Evolutionary conservation across 805 yeast species (phyloP).

Genomic region (Ogataea paraovalis): DNA sequence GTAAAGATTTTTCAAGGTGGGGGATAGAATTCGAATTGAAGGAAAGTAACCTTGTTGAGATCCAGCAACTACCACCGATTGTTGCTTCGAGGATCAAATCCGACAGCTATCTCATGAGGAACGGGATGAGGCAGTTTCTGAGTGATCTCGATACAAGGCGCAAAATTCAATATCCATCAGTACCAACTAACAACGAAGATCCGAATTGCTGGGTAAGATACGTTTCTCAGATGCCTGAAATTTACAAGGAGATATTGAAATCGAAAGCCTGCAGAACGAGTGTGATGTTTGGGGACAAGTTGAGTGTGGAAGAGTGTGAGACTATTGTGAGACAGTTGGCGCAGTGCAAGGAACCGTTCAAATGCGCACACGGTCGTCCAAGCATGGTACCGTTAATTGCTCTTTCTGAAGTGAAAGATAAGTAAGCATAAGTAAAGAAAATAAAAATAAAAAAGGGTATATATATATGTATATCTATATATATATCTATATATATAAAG

Average conservation of each 20-base stretch:
- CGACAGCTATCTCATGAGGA: constrained; percentile 30
- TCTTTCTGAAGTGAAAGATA: constrained; percentile 1
- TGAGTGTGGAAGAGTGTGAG: constrained; percentile 42
- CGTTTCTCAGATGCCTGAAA: constrained; percentile 43
- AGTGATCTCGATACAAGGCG: constrained; percentile 36
- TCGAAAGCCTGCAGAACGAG: constrained; percentile 67
- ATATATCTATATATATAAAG: too few species aligned
- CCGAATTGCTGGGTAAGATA: constrained; percentile 35
- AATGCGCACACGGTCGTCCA: constrained; percentile 87
- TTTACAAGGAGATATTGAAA: constrained; percentile 47
- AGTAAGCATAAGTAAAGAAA: too few species aligned
- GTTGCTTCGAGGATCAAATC: constrained; percentile 23
- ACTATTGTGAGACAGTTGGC: constrained; percentile 39
- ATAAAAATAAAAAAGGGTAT: too few species aligned
- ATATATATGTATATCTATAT: too few species aligned
- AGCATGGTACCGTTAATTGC: constrained; percentile 50
- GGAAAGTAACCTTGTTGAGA: constrained; percentile 7
- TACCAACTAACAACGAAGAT: neutral
- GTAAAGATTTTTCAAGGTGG: constrained; percentile 37
- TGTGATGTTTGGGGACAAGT: constrained; percentile 62
- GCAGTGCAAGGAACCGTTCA: constrained; percentile 58
- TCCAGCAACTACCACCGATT: constrained; percentile 45
- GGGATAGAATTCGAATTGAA: constrained; percentile 32
- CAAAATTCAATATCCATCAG: constrained; percentile 19
- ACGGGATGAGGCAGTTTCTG: constrained; percentile 40